Base-by-base conservation (phyloP, 192 early-diverging fungal species). In the Glomus cerebriforme region DNA sequence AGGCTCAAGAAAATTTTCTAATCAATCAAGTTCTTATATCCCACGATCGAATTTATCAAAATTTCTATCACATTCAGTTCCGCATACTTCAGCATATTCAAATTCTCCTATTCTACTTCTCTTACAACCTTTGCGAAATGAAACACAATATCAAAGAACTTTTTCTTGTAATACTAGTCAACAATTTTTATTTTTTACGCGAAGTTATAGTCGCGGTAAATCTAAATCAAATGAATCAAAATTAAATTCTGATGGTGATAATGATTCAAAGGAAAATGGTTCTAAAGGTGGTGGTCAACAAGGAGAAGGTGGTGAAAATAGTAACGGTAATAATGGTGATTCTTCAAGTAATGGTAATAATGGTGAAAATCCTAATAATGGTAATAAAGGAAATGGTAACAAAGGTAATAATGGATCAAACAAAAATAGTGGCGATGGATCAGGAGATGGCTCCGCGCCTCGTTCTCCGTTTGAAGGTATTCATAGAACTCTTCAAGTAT, bases 401-500 rank as follows among this genome's bases (percentile, higher is more conserved):
- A 72, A 64, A 27, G 78, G 66, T 6, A n/a, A n/a, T n/a, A n/a
- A 62, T 60, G 69, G 68, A 47, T 85, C 83, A 19, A 43, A 43
- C 10, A 81, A 80, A 31, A 81, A 82, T 27, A 82, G 79, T 47
- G 81, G 79, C 49, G 82, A 81, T 10, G 83, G 85, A 45, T 79
- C 82, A 9, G 81, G 81, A 7, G 78, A 79, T 81, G 76, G 68
- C 62, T 19, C 65, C 49, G 7, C 59, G 26, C 67, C 78, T 32
- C 35, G 76, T 35, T 82, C 81, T 0, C 75, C 84, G 32, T 81
- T 84, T 82, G 83, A 84, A 58, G 81, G 66, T 22, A 84, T 84
- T 34, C 83, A 82, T 27, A 84, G 88, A 32, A 86, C 88, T 26
- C 81, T 89, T 22, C 86, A 88, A 59, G 90, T 91, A 26, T 82